Evolutionary conservation across 1,284 basidiomycete species (phyloP).

Genomic region (Sphagnurus paluster): DNA sequence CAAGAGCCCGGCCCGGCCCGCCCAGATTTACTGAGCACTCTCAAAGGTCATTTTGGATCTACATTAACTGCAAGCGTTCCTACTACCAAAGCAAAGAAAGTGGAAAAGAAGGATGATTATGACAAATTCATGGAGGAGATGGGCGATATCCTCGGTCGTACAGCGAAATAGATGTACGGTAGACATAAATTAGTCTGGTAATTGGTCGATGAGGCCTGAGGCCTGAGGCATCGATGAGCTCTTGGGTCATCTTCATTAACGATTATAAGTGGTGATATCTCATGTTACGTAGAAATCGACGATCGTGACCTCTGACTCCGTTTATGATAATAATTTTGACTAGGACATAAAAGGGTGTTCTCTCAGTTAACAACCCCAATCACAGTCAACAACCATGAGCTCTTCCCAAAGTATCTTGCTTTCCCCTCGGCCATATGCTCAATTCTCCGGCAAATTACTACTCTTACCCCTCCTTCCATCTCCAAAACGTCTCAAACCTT

Average conservation of each 20-base stretch:
- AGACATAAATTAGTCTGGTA: no score
- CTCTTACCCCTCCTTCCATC: constrained; percentile 67
- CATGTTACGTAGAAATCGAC: constrained; percentile 1
- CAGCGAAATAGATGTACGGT: constrained; percentile 12
- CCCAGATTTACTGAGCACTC: constrained; percentile 64
- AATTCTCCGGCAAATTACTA: constrained; percentile 55
- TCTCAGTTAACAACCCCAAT: neutral
- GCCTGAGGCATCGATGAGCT: no score
- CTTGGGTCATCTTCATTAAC: no score
- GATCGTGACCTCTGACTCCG: no score
- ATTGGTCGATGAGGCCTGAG: no score
- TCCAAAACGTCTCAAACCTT: constrained; percentile 44
- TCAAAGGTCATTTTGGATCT: constrained; percentile 59
- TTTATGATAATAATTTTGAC: no score
- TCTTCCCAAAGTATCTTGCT: constrained; percentile 37
- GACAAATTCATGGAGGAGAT: constrained; percentile 76
- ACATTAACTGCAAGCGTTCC: constrained; percentile 24
- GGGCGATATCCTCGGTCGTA: constrained; percentile 50
- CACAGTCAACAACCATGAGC: constrained; percentile 23
- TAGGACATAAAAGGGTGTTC: neutral
- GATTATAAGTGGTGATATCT: no score
- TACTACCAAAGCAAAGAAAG: constrained; percentile 30
- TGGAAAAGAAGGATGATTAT: constrained; percentile 64
- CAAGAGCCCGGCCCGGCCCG: constrained; percentile 38
- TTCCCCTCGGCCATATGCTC: constrained; percentile 51